Conservation (phyloP, 2,329 filamentous ascomycete genomes). For the Trichocomaceae sp. region DNA sequence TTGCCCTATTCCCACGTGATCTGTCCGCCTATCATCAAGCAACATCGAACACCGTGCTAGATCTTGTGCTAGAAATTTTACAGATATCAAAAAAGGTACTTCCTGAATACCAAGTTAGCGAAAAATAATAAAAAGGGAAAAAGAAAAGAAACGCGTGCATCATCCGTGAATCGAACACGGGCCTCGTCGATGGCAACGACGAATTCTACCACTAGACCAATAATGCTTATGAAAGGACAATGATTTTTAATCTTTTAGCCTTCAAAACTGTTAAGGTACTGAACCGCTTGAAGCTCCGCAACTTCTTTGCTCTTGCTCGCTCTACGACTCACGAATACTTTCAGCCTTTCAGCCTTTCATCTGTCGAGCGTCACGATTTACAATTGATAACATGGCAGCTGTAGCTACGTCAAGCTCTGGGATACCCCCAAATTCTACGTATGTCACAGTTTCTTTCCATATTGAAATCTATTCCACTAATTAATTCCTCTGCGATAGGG, state of each 20-base stretch:
- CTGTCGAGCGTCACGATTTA: not conserved
- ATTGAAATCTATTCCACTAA: not conserved
- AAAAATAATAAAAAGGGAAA: constrained; percentile 11
- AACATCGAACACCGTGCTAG: too few relatives aligned
- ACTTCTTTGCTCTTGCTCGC: not conserved
- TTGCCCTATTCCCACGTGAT: not conserved
- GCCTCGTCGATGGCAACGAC: constrained; percentile 42
- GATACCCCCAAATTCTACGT: constrained; percentile 37
- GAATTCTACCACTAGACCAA: constrained; percentile 43
- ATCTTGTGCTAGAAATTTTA: too few relatives aligned
- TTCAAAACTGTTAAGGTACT: too few relatives aligned
- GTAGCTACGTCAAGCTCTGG: constrained; percentile 23
- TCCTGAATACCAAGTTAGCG: too few relatives aligned
- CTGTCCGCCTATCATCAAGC: too few relatives aligned
- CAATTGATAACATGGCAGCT: constrained; percentile 28
- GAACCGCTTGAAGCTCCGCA: not conserved
- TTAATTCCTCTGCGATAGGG: constrained; percentile 22
- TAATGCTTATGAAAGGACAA: too few relatives aligned
- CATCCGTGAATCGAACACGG: constrained; percentile 44
- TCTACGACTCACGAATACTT: not conserved
- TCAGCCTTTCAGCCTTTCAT: not conserved
- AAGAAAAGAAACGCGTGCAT: constrained; percentile 25
- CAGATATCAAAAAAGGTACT: too few relatives aligned
- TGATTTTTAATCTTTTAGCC: too few relatives aligned
- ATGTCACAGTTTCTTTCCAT: constrained; percentile 16